A percentile compares a stretch with the other conserved stretches of the same genome.
phyloP scores from a whole-genome alignment of 768 basidiomycete genomes.

The Lactarius tabidus region DNA sequence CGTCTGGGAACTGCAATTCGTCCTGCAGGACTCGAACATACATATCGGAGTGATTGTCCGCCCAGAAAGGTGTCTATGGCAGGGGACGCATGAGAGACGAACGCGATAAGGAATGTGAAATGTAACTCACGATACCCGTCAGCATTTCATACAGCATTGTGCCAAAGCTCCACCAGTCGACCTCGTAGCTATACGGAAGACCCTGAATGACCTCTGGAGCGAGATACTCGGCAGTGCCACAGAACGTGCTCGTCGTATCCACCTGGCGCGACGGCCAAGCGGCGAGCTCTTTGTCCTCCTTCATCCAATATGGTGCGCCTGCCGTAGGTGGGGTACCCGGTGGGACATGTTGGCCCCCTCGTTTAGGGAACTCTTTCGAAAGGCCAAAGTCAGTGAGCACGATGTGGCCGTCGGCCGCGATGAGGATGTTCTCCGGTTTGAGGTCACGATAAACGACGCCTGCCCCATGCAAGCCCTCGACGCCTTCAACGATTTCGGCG shows the following conservation, averaged over 20 bases:
- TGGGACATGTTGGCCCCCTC: conserved; percentile 31
- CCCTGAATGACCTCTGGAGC: conserved; percentile 97
- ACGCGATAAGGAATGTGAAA: conserved; percentile 10
- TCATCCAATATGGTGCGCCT: conserved; percentile 78
- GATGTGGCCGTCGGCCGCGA: conserved; percentile 91
- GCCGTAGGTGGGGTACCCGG: conserved; percentile 47
- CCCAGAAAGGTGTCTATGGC: conserved; percentile 84
- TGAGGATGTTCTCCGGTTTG: conserved; percentile 95
- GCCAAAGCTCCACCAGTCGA: conserved; percentile 98
- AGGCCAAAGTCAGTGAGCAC: conserved; percentile 97
- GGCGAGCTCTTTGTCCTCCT: conserved; percentile 51
- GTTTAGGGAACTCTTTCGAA: conserved; percentile 83
- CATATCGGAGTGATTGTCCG: conserved; percentile 92
- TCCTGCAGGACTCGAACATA: conserved; percentile 90
- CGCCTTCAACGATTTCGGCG: conserved; percentile 94
- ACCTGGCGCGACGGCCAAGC: conserved; percentile 51
- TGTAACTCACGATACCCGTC: conserved; percentile 79
- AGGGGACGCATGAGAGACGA: conserved; percentile 14
- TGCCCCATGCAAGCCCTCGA: conserved; percentile 88
- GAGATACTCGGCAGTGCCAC: conserved; percentile 94
- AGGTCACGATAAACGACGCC: conserved; percentile 98
- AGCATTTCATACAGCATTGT: conserved; percentile 98
- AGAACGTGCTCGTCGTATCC: conserved; percentile 83
- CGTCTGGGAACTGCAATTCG: conserved; percentile 85
- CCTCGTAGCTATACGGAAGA: conserved; percentile 84